phyloP scores from a whole-genome alignment of 768 basidiomycete genomes.

The Serendipita sp. region DNA sequence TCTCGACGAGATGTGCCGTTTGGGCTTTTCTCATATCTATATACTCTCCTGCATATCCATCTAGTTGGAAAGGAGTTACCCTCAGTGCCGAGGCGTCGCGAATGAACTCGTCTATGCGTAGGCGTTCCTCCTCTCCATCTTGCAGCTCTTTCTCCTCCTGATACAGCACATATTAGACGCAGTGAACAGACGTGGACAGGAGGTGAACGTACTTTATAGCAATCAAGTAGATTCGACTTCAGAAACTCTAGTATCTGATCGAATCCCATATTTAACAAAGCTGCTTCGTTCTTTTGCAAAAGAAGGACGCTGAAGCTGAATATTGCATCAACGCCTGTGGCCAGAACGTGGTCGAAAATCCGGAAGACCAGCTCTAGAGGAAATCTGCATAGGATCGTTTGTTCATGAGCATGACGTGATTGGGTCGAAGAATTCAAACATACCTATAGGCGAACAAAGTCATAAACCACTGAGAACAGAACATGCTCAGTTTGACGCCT shows the following conservation, averaged over 20 bases:
- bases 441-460: constrained; percentile 93
- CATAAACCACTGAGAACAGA: constrained; percentile 96
- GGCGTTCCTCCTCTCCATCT: constrained; percentile 20
- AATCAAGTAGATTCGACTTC: constrained; percentile 67
- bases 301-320: constrained; percentile 87
- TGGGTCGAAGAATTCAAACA: constrained; percentile 14
- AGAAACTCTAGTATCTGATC: constrained; percentile 80
- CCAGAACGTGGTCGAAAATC: constrained; percentile 92
- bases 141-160: constrained; percentile 18
- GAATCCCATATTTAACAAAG: constrained; percentile 66
- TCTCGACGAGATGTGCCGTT: constrained; percentile 69
- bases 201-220: constrained; percentile 40
- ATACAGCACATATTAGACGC: not conserved
- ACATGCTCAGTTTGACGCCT: constrained; percentile 96
- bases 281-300: constrained; percentile 75
- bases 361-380: constrained; percentile 88
- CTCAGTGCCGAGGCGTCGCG: constrained; percentile 69
- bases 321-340: constrained; percentile 92
- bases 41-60: constrained; percentile 78
- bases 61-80: constrained; percentile 94
- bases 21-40: constrained; percentile 60
- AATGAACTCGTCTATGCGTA: constrained; percentile 65
- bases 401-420: not conserved
- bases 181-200: not conserved
- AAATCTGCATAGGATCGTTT: constrained; percentile 63